Evolutionary conservation across 768 basidiomycete genomes (phyloP).

Genomic region (Leucosporidium creatinivorum): DNA sequence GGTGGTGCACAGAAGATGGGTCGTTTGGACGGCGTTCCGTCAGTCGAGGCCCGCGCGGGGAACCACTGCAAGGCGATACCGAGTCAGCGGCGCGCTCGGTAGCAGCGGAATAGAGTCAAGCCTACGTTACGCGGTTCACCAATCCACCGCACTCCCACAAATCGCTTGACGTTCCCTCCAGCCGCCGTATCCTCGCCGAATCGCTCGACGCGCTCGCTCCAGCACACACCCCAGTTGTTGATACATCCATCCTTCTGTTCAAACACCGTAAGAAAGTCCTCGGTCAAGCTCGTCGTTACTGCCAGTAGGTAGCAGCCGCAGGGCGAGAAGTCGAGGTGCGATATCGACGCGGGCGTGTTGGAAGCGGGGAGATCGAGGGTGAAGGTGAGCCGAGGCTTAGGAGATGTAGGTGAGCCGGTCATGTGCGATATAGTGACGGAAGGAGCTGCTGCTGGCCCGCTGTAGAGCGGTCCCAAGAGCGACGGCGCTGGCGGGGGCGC

Average conservation of each 20-base stretch:
- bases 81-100: neutral
- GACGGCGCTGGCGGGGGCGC: neutral
- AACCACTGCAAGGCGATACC: slow-evolving; percentile 10
- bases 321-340: slow-evolving; percentile 17
- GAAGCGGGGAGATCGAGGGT: slow-evolving; percentile 9
- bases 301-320: slow-evolving; percentile 14
- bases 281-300: neutral
- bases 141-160: slow-evolving; percentile 17
- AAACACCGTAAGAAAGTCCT: slow-evolving; percentile 19
- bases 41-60: neutral
- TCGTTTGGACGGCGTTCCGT: neutral
- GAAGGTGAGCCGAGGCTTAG: slow-evolving; percentile 3
- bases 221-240: slow-evolving; percentile 21
- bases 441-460: neutral
- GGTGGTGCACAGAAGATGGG: slow-evolving; percentile 30
- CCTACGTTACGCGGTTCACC: slow-evolving; percentile 21
- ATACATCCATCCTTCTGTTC: slow-evolving; percentile 15
- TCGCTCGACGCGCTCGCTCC: slow-evolving; percentile 15
- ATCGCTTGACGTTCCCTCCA: slow-evolving; percentile 5
- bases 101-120: neutral
- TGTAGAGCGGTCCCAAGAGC: neutral
- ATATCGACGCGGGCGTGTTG: neutral
- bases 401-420: neutral
- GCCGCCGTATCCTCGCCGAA: neutral
- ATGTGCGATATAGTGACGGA: slow-evolving; percentile 16